Conservation (phyloP, 306 rosid species). For the Herpetospermum pedunculosum region DNA sequence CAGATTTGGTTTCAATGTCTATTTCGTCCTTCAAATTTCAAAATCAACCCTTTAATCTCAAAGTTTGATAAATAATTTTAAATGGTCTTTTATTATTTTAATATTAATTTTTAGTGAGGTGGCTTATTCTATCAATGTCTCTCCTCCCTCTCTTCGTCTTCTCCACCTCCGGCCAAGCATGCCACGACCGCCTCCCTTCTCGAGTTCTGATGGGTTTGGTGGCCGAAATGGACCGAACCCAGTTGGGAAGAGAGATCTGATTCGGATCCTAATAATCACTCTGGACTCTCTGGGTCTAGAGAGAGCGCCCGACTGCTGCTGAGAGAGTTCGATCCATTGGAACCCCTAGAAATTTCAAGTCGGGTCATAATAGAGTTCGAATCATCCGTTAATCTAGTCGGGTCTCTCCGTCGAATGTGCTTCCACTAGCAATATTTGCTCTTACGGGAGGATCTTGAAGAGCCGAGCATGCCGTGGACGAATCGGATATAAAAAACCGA, state of each 20-base stretch:
- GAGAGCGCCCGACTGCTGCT: constrained; percentile 63
- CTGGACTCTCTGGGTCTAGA: constrained; percentile 85
- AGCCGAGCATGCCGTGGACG: constrained; percentile 38
- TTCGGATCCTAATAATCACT: constrained; percentile 44
- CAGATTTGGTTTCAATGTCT: no score
- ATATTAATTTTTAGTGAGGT: no score
- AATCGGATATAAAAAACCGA: constrained; percentile 41
- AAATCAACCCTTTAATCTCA: no score
- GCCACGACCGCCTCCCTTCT: no score
- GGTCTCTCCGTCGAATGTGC: constrained; percentile 69
- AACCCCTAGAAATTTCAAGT: constrained; percentile 21
- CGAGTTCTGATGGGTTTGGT: no score
- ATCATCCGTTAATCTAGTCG: constrained; percentile 36
- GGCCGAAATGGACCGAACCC: constrained; percentile 42
- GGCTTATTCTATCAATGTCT: no score
- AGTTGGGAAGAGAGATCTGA: constrained; percentile 36
- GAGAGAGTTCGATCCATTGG: constrained; percentile 39
- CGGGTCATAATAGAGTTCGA: constrained; percentile 48
- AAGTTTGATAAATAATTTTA: no score
- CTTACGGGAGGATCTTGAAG: constrained; percentile 66
- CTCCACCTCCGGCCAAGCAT: no score
- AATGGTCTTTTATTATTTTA: no score
- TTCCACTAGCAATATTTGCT: constrained; percentile 84
- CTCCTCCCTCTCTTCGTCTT: no score
- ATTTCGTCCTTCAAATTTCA: no score